Conservation (phyloP, 2,329 filamentous ascomycete genomes). For the Fusarium sulawesiense region DNA sequence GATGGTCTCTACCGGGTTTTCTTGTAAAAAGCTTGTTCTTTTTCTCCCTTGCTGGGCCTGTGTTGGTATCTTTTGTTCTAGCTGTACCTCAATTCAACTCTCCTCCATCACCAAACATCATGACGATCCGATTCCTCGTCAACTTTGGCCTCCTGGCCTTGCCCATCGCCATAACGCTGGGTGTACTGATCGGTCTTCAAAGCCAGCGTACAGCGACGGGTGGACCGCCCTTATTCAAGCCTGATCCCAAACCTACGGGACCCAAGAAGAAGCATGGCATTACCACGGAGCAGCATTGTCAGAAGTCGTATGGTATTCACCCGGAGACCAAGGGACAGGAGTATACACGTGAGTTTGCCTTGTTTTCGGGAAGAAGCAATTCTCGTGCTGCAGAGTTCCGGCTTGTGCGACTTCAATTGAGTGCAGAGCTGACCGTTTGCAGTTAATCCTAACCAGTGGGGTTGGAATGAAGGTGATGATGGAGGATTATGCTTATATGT, state of each 20-base stretch:
- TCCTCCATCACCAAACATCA: slow-evolving; percentile 37
- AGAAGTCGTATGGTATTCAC: slow-evolving; percentile 55
- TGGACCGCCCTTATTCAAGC: slow-evolving; percentile 57
- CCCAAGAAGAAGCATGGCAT: slow-evolving; percentile 40
- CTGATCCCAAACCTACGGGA: slow-evolving; percentile 32
- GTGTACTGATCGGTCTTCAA: slow-evolving; percentile 62
- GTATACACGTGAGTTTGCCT: slow-evolving; percentile 58
- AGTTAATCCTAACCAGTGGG: slow-evolving; percentile 70
- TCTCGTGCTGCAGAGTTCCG: neutral
- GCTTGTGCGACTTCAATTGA: slow-evolving; percentile 4
- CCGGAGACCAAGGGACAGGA: slow-evolving; percentile 57
- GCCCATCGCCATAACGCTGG: slow-evolving; percentile 62
- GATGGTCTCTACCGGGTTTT: neutral
- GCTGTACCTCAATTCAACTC: neutral
- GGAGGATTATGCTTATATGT: slow-evolving; percentile 65
- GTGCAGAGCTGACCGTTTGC: slow-evolving; percentile 42
- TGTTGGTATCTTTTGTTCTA: neutral
- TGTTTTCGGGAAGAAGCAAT: neutral
- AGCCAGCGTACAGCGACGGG: slow-evolving; percentile 56
- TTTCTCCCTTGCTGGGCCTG: slow-evolving; percentile 3
- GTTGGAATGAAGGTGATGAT: slow-evolving; percentile 52
- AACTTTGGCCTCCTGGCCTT: slow-evolving; percentile 62
- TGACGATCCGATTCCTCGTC: slow-evolving; percentile 58
- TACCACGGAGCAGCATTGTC: slow-evolving; percentile 37
- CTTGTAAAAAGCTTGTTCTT: slow-evolving; percentile 20